These are phyloP conservation scores for Pleoardoris graminearum DNA, from an alignment of 2,329 filamentous ascomycete genomes.

Conservation along the genomic window DNA sequence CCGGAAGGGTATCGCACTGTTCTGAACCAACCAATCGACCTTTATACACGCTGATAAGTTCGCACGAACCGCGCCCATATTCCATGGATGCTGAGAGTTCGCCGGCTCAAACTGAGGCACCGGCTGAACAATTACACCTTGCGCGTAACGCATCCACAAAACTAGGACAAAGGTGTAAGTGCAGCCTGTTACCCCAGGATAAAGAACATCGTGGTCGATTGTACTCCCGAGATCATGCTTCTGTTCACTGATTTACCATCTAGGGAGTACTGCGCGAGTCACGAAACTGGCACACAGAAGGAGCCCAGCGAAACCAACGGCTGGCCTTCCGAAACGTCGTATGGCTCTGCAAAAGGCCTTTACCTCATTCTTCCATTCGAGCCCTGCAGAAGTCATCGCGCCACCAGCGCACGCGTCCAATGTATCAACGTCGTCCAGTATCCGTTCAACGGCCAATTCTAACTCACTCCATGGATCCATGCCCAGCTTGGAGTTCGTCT, in stretches of 20 bases:
- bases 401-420: conserved; percentile 8
- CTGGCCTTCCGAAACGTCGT: conserved; percentile 20
- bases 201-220: too few species aligned
- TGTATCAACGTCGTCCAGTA: conserved; percentile 28
- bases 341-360: conserved; percentile 33
- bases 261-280: conserved; percentile 11
- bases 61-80: background rate
- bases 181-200: background rate
- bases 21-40: conserved; percentile 8
- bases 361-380: conserved; percentile 30
- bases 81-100: background rate
- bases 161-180: background rate
- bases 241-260: too few species aligned
- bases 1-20: conserved; percentile 10
- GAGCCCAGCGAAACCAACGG: conserved; percentile 13
- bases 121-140: background rate
- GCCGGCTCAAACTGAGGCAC: background rate
- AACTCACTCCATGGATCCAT: conserved; percentile 25
- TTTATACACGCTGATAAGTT: background rate
- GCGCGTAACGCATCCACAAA: background rate
- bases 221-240: too few species aligned
- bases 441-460: conserved; percentile 17
- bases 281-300: conserved; percentile 17
- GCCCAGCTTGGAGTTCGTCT: conserved; percentile 38
- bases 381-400: conserved; percentile 2